Evolutionary conservation across 2,329 filamentous ascomycete species (phyloP).

Genomic region (Ceratocystis alfenasii): DNA sequence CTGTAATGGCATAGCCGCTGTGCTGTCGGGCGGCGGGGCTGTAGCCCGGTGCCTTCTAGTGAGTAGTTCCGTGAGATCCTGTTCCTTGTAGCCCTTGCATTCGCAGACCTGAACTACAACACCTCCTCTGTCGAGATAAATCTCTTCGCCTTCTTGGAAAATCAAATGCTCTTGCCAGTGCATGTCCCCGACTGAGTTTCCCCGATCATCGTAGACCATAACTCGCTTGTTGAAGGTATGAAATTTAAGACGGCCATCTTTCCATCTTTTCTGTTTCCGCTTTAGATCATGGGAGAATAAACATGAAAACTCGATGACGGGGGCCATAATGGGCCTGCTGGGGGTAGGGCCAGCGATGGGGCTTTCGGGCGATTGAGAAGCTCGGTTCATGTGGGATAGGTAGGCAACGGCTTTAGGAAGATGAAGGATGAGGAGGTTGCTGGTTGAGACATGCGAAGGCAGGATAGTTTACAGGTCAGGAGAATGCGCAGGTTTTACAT

Average conservation of each 20-base stretch:
- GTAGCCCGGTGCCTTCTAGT: slow-evolving; percentile 41
- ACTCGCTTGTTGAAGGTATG: slow-evolving; percentile 84
- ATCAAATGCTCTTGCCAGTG: slow-evolving; percentile 61
- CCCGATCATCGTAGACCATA: slow-evolving; percentile 77
- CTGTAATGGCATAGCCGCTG: slow-evolving; percentile 22
- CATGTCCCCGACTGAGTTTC: slow-evolving; percentile 71
- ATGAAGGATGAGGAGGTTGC: background rate
- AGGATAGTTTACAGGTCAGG: background rate
- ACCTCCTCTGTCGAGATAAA: slow-evolving; percentile 62
- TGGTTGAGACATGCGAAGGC: slow-evolving; percentile 6
- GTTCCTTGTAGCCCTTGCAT: slow-evolving; percentile 56
- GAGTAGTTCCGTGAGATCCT: slow-evolving; percentile 64
- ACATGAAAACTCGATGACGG: slow-evolving; percentile 70
- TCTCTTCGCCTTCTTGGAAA: slow-evolving; percentile 71
- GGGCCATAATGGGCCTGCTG: slow-evolving; percentile 48
- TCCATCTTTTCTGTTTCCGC: slow-evolving; percentile 84
- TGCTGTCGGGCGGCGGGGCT: slow-evolving; percentile 21
- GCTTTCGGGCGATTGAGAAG: slow-evolving; percentile 6
- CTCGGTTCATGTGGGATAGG: slow-evolving; percentile 7
- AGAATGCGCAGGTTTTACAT: background rate
- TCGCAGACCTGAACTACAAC: slow-evolving; percentile 74
- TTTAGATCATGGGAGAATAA: slow-evolving; percentile 77
- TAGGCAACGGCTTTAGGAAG: background rate
- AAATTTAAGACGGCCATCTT: slow-evolving; percentile 77
- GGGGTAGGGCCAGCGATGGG: background rate